phyloP scores from a whole-genome alignment of 352 stramenopile genomes.

The Phytophthora gonapodyides region DNA sequence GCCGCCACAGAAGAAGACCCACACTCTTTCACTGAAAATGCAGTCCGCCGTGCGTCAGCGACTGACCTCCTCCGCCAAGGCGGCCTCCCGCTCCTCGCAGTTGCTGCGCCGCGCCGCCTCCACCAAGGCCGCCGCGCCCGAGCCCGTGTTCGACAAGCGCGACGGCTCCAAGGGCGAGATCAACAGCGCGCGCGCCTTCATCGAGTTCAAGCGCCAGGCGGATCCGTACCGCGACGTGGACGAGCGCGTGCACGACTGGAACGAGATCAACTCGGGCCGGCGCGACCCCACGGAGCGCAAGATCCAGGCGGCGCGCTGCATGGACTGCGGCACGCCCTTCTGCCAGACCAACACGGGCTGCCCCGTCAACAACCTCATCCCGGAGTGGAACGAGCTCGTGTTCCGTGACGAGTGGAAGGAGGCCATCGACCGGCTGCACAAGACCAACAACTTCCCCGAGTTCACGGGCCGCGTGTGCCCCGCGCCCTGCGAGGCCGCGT shows the following conservation, averaged over 20 bases:
- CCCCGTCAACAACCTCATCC: constrained; percentile 98
- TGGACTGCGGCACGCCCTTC: constrained; percentile 99
- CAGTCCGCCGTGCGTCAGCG: constrained; percentile 34
- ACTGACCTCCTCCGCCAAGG: constrained; percentile 15
- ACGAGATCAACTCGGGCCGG: constrained; percentile 95
- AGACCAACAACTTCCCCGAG: constrained; percentile 99
- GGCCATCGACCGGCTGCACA: constrained; percentile 95
- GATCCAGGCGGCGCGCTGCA: constrained; percentile 96
- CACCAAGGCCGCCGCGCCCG: constrained; percentile 27
- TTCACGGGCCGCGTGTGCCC: constrained; percentile 98
- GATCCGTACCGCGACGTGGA: constrained; percentile 95
- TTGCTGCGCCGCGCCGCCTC: constrained; percentile 31
- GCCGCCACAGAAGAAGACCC: constrained; percentile 10
- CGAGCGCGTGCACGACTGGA: constrained; percentile 96
- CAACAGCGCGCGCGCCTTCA: constrained; percentile 77
- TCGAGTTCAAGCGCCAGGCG: constrained; percentile 79
- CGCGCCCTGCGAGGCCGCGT: constrained; percentile 96
- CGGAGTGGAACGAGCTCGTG: constrained; percentile 98
- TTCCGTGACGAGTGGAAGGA: constrained; percentile 97
- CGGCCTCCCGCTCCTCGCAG: constrained; percentile 4
- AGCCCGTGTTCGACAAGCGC: constrained; percentile 54
- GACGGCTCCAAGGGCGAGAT: constrained; percentile 73
- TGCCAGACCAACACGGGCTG: constrained; percentile 98
- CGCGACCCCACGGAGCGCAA: constrained; percentile 91
- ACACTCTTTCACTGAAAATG: constrained; percentile 19